Conservation (phyloP, 768 basidiomycete genomes). For the Lactarius trivialis region DNA sequence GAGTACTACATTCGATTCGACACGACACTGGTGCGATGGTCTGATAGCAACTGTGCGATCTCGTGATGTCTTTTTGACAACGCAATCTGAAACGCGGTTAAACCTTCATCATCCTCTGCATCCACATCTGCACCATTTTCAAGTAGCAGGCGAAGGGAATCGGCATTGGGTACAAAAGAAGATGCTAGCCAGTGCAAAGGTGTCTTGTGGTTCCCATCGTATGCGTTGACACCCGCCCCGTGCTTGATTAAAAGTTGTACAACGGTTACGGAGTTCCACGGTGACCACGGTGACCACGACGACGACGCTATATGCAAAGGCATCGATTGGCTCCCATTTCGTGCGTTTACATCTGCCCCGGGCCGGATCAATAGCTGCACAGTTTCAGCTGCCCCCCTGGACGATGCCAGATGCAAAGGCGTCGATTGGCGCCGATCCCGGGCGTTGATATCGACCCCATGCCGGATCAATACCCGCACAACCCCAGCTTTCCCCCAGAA, state of each 20-base stretch:
- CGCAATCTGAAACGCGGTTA: not conserved
- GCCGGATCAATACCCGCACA: not conserved
- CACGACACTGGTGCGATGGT: not conserved
- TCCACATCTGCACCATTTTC: not conserved
- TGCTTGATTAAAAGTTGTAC: too few relatives aligned
- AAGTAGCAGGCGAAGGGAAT: not conserved
- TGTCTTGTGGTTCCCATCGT: too few relatives aligned
- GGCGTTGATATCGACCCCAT: not conserved
- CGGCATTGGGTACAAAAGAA: accelerated
- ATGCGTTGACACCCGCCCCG: too few relatives aligned
- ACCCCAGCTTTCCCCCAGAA: too few relatives aligned
- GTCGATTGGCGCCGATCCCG: not conserved
- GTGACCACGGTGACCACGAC: too few relatives aligned
- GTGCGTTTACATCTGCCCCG: too few relatives aligned
- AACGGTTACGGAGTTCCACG: too few relatives aligned
- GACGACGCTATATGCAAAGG: too few relatives aligned
- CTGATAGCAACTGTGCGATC: not conserved
- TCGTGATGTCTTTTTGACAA: not conserved
- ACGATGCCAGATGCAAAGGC: not conserved
- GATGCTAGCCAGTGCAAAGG: too few relatives aligned
- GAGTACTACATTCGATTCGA: not conserved
- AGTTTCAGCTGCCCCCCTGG: too few relatives aligned
- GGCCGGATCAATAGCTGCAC: too few relatives aligned
- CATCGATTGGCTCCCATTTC: too few relatives aligned
- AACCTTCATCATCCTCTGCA: not conserved